These are phyloP conservation scores for Populus hybrid DNA, from an alignment of 441 rosid species.

Conservation along the genomic window DNA sequence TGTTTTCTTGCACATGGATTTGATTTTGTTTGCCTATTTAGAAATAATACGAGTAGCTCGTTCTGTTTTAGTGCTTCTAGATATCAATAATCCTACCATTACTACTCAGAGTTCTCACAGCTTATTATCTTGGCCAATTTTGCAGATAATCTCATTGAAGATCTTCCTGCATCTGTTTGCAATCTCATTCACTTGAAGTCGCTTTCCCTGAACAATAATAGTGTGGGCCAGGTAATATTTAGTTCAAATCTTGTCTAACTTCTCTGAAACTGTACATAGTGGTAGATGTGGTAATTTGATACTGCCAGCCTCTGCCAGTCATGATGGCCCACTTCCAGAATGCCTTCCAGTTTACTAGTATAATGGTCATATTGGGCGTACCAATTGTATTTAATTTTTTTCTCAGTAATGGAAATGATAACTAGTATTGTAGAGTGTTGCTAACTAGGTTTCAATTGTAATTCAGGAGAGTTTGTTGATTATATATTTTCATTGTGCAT, in stretches of 20 bases:
- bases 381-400: not conserved
- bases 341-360: not conserved
- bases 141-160: slow-evolving; percentile 80
- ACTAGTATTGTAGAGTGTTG: not conserved
- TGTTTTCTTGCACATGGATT: not conserved
- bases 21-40: not conserved
- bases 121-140: slow-evolving; percentile 29
- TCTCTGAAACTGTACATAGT: not conserved
- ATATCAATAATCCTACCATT: slow-evolving; percentile 4
- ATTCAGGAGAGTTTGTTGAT: not conserved
- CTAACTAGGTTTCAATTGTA: not conserved
- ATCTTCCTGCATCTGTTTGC: slow-evolving; percentile 75
- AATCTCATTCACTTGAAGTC: slow-evolving; percentile 78
- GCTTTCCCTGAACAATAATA: slow-evolving; percentile 68
- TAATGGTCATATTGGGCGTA: not conserved
- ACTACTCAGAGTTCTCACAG: slow-evolving; percentile 13
- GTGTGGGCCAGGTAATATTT: slow-evolving; percentile 59
- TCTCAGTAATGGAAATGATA: not conserved
- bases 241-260: slow-evolving; percentile 10
- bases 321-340: not conserved
- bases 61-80: not conserved
- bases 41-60: not conserved
- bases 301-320: not conserved
- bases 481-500: not conserved
- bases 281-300: not conserved